Base-by-base conservation (phyloP, 2,329 filamentous ascomycete species). In the Penicillium sp. region DNA sequence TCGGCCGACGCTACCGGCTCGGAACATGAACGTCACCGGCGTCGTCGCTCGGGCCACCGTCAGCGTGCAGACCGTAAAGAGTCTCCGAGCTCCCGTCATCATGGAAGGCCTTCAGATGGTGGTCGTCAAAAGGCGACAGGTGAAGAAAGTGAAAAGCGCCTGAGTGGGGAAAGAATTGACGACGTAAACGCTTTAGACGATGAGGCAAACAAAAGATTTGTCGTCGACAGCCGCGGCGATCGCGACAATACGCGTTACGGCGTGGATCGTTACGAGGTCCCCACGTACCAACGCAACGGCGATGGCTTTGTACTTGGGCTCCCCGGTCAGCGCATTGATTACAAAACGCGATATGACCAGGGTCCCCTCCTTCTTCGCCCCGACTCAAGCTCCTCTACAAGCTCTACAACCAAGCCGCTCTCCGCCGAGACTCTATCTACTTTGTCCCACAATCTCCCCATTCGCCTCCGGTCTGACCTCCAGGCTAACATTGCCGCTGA, bases 151-250 rank as follows among this genome's bases (percentile, higher is more conserved):
- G 14, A 34, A 8, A 13, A 13, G 5, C 18, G 18, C 4, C 3
- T 7, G 20, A 14, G 35, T 31, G 39, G n/a, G 6, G 47, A 43
- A 32, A 22, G 7, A 10, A 26, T n/a, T 11, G 8, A 9, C 11
- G 31, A 37, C 22, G 32, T 22, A 43, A 51, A 32, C 2, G 3
- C 14, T 31, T 14, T 22, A 29, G 49, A 53, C 16, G 35, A 14
- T 26, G 34, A 38, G 16, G 2, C 32, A 31, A 38, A 50, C 32
- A 34, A 22, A 18, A n/a, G 14, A 13, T 92, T 84, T 69, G 65
- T 84, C 43, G 66, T 89, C 50, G 93, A 97, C 72, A 84, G 79
- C 40, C 86, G 85, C 66, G 92, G 93, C 0, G 93, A 97, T 66
- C 78, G 81, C 5, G 81, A 91, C 46, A 91, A 94, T 61, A 72